These are phyloP conservation scores for Oryza officinalis DNA, from an alignment of 176 grass and related monocot species.

Conservation along the genomic window DNA sequence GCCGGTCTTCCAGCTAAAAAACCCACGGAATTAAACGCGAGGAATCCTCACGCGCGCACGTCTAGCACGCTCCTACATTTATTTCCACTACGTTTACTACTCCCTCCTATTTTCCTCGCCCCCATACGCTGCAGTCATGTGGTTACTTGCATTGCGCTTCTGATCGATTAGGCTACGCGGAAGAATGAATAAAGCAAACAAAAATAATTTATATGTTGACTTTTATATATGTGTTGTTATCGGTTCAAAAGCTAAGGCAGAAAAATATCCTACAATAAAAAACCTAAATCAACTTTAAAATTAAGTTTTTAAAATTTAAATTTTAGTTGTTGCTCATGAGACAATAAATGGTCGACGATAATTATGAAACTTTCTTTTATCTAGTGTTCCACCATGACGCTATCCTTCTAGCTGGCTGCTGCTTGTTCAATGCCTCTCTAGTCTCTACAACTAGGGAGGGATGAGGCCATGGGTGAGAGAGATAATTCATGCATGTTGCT, in stretches of 20 bases:
- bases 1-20: conserved; percentile 22
- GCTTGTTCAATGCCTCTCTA: neutral
- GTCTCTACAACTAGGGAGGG: neutral
- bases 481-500: conserved; percentile 43
- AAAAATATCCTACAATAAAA: too few species aligned
- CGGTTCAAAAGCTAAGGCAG: too few species aligned
- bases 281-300: too few species aligned
- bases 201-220: too few species aligned
- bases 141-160: too few species aligned
- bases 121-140: neutral
- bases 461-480: neutral
- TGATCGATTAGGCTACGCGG: too few species aligned
- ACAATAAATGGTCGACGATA: too few species aligned
- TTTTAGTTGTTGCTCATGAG: too few species aligned
- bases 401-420: conserved; percentile 1
- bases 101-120: conserved; percentile 27
- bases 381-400: conserved; percentile 9
- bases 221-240: too few species aligned
- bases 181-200: too few species aligned
- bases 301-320: too few species aligned
- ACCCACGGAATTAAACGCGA: conserved; percentile 26
- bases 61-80: conserved; percentile 34
- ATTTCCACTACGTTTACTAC: conserved; percentile 32
- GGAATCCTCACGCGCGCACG: neutral
- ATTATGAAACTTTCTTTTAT: neutral